These are phyloP conservation scores for Sclerotinia trifoliorum DNA, from an alignment of 2,329 filamentous ascomycete species.

Conservation along the genomic window DNA sequence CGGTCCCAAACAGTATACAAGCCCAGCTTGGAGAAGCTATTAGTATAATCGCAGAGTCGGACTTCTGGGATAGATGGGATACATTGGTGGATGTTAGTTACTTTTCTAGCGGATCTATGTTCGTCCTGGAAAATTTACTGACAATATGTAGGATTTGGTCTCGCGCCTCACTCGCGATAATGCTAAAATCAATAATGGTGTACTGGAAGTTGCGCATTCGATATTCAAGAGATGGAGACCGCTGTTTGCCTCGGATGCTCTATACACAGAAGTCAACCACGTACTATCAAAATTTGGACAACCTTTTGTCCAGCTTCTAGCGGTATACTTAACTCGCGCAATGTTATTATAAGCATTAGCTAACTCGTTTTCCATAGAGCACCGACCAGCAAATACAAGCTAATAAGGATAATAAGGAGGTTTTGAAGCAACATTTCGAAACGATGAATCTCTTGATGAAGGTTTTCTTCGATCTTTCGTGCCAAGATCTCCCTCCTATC, in stretches of 20 bases:
- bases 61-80: constrained; percentile 95
- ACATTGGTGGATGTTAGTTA: constrained; percentile 76
- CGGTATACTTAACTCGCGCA: constrained; percentile 48
- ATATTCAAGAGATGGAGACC: constrained; percentile 97
- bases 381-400: constrained; percentile 71
- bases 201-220: constrained; percentile 94
- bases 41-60: constrained; percentile 94
- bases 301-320: constrained; percentile 78
- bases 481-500: constrained; percentile 89
- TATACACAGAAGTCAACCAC: constrained; percentile 96
- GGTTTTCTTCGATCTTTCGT: constrained; percentile 95
- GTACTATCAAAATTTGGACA: constrained; percentile 81
- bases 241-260: constrained; percentile 85
- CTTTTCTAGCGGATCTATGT: constrained; percentile 4
- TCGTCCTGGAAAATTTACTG: constrained; percentile 21
- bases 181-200: constrained; percentile 83
- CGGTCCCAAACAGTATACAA: constrained; percentile 82
- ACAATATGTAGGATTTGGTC: constrained; percentile 68
- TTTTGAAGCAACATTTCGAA: constrained; percentile 74
- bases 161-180: constrained; percentile 80
- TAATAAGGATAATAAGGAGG: constrained; percentile 72
- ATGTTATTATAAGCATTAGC: neutral
- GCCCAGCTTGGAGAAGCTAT: constrained; percentile 94
- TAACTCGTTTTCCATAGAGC: constrained; percentile 45
- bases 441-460: constrained; percentile 87